Percentiles rank a stretch among this genome's conserved stretches.
Evolutionary conservation across 768 basidiomycete genomes (phyloP).

Genomic region (Lyophyllum shimeji): DNA sequence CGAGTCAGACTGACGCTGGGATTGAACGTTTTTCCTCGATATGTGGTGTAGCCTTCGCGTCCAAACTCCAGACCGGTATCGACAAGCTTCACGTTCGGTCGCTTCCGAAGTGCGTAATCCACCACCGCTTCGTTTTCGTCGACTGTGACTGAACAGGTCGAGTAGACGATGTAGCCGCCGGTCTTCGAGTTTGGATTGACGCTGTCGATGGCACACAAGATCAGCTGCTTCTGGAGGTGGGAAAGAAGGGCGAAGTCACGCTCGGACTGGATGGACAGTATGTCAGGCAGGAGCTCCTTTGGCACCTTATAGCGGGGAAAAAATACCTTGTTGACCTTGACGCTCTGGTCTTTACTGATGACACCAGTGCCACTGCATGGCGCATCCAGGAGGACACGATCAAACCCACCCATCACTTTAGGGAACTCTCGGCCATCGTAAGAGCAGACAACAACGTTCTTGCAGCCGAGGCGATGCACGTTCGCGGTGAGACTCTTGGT

Average conservation of each 20-base stretch:
- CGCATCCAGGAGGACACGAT: constrained; percentile 94
- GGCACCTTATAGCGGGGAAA: constrained; percentile 5
- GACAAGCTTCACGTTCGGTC: constrained; percentile 90
- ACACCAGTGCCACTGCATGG: constrained; percentile 99
- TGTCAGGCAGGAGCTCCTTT: not conserved
- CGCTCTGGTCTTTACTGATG: constrained; percentile 95
- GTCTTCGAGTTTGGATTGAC: constrained; percentile 86
- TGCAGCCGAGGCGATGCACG: constrained; percentile 94
- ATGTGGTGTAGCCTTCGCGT: constrained; percentile 85
- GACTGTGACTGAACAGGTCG: constrained; percentile 96
- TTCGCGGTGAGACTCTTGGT: constrained; percentile 98
- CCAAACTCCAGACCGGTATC: constrained; percentile 94
- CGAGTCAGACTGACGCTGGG: constrained; percentile 78
- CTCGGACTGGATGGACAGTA: constrained; percentile 58
- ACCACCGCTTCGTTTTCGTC: constrained; percentile 99
- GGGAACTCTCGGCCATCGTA: constrained; percentile 98
- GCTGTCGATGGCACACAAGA: constrained; percentile 97
- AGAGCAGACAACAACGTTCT: constrained; percentile 95
- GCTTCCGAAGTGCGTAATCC: constrained; percentile 93
- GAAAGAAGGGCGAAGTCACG: constrained; percentile 96
- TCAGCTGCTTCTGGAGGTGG: constrained; percentile 97
- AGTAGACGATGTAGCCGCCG: constrained; percentile 95
- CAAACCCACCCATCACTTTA: constrained; percentile 98
- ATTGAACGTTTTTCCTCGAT: constrained; percentile 88
- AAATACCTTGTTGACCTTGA: constrained; percentile 94